These are phyloP conservation scores for Glaciozyma antarctica DNA, from an alignment of 768 basidiomycete species.

Conservation along the genomic window DNA sequence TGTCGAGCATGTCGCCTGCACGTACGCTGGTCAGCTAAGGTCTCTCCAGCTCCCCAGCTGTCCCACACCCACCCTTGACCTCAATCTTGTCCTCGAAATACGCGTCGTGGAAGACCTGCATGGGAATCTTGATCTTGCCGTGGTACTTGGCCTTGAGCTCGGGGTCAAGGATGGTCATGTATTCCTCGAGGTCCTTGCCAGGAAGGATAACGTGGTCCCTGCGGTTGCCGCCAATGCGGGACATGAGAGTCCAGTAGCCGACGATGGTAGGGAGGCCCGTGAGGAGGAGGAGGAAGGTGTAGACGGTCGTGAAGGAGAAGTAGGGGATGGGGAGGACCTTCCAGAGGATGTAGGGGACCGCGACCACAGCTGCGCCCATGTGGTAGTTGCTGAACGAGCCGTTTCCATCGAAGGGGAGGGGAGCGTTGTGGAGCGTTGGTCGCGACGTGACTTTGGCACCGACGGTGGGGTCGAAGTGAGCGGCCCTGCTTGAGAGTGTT, in stretches of 20 bases:
- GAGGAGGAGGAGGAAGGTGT: conserved; percentile 60
- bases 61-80: conserved; percentile 62
- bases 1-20: conserved; percentile 81
- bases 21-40: not conserved
- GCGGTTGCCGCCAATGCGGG: conserved; percentile 60
- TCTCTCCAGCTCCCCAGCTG: not conserved
- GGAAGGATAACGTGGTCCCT: conserved; percentile 77
- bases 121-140: conserved; percentile 84
- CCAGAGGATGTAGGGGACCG: conserved; percentile 65
- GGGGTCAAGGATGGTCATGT: conserved; percentile 78
- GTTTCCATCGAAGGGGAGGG: conserved; percentile 57
- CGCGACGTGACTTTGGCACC: conserved; percentile 47
- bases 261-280: conserved; percentile 67
- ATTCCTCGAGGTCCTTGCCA: conserved; percentile 73
- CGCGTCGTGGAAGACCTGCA: conserved; percentile 95
- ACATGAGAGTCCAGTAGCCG: conserved; percentile 82
- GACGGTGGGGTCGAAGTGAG: not conserved
- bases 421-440: conserved; percentile 75
- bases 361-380: conserved; percentile 64
- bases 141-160: conserved; percentile 70
- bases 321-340: conserved; percentile 66
- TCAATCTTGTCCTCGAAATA: conserved; percentile 95
- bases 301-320: conserved; percentile 73
- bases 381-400: conserved; percentile 72
- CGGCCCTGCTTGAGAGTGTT: not conserved